These are phyloP conservation scores for Mortierella sp. DNA, from an alignment of 371 early-diverging fungal genomes.

Conservation along the genomic window DNA sequence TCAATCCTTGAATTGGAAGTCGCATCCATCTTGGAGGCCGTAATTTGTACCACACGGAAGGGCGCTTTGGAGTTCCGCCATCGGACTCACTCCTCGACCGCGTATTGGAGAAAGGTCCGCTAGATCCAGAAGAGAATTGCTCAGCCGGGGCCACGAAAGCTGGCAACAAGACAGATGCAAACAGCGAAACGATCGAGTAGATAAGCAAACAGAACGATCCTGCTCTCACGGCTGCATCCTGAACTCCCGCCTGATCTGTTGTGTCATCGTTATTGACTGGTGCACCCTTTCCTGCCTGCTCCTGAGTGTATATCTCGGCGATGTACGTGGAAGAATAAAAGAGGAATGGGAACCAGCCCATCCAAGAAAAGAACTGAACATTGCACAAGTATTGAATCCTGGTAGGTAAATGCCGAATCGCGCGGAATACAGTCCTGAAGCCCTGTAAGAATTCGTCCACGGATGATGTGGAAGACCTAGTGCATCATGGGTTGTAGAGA, in stretches of 20 bases:
- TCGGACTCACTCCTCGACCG: conserved; percentile 1
- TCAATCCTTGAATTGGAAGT: conserved; percentile 54
- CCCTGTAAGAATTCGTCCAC: conserved; percentile 30
- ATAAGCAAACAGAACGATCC: conserved; percentile 88
- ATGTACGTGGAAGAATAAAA: conserved; percentile 90
- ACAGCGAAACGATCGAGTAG: conserved; percentile 81
- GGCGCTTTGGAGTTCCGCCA: conserved; percentile 3
- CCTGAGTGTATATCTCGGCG: conserved; percentile 68
- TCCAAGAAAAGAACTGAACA: conserved; percentile 93
- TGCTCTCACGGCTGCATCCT: conserved; percentile 79
- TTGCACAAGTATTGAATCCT: conserved; percentile 83
- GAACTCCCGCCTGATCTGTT: conserved; percentile 55
- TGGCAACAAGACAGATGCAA: conserved; percentile 80
- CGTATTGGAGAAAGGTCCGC: conserved; percentile 26
- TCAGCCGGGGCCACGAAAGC: conserved; percentile 54
- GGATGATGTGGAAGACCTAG: conserved; percentile 18
- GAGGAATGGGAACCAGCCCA: conserved; percentile 96
- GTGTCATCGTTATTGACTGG: conserved; percentile 13
- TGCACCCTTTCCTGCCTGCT: conserved; percentile 16
- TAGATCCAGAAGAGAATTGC: conserved; percentile 1
- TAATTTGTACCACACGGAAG: conserved; percentile 3
- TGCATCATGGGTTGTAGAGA: neutral
- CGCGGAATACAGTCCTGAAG: conserved; percentile 33
- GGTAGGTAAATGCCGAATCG: conserved; percentile 71
- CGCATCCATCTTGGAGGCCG: conserved; percentile 19